phyloP scores from a whole-genome alignment of 805 yeast species.

The Pichia nakasei region DNA sequence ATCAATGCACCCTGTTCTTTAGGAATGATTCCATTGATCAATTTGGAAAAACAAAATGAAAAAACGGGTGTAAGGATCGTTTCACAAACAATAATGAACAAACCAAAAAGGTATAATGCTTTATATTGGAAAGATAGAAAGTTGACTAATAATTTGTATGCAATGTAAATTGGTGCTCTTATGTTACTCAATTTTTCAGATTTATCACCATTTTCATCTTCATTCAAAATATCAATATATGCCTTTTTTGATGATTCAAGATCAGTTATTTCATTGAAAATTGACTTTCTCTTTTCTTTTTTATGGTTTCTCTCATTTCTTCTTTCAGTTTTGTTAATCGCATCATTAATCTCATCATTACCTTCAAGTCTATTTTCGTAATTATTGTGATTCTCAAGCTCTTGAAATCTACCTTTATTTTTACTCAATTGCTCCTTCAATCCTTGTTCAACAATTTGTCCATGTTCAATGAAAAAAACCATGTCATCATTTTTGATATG shows the following conservation, averaged over 20 bases:
- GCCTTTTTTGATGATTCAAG: neutral
- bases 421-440: slow-evolving; percentile 25
- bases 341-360: no score
- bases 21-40: slow-evolving; percentile 58
- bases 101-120: slow-evolving; percentile 37
- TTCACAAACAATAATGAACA: slow-evolving; percentile 41
- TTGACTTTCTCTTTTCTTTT: neutral
- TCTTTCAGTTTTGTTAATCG: neutral
- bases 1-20: slow-evolving; percentile 22
- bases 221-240: neutral
- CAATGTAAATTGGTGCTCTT: slow-evolving; percentile 6
- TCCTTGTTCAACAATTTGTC: slow-evolving; percentile 43
- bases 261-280: slow-evolving; percentile 1
- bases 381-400: slow-evolving; percentile 8
- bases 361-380: neutral
- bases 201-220: neutral
- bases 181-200: slow-evolving; percentile 5
- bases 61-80: slow-evolving; percentile 70
- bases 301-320: neutral
- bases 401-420: slow-evolving; percentile 8
- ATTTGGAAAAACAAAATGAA: slow-evolving; percentile 65
- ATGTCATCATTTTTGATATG: slow-evolving; percentile 46
- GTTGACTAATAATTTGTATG: slow-evolving; percentile 3
- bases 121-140: slow-evolving; percentile 9
- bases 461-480: slow-evolving; percentile 52